These are phyloP conservation scores for Paramecium bursaria DNA, from an alignment of 73 alveolate genomes.

Conservation along the genomic window DNA sequence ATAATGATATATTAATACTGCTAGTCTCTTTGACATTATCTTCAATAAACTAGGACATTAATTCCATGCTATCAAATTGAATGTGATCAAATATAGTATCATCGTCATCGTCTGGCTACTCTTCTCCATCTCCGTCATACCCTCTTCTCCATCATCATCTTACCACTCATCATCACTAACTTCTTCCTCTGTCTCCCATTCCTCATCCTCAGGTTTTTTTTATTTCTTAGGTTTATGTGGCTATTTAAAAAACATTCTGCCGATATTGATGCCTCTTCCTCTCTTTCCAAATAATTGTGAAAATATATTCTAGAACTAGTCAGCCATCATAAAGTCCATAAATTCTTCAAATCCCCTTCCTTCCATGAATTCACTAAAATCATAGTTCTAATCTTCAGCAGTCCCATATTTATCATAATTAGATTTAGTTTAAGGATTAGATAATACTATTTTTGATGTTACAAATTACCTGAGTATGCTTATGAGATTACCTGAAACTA, in stretches of 20 bases:
- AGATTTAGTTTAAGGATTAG: slow-evolving; percentile 5
- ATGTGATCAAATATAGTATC: not conserved
- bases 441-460: not conserved
- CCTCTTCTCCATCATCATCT: slow-evolving; percentile 45
- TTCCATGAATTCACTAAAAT: slow-evolving; percentile 1
- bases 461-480: slow-evolving; percentile 67
- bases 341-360: slow-evolving; percentile 11
- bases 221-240: not conserved
- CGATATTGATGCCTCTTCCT: slow-evolving; percentile 24
- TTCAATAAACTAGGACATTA: slow-evolving; percentile 47
- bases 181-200: slow-evolving; percentile 64
- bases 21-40: slow-evolving; percentile 27
- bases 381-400: slow-evolving; percentile 4
- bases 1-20: not conserved
- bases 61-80: not conserved
- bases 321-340: slow-evolving; percentile 55
- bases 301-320: slow-evolving; percentile 6
- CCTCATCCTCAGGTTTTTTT: slow-evolving; percentile 42
- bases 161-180: slow-evolving; percentile 39
- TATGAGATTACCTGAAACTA: slow-evolving; percentile 74
- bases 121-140: not conserved
- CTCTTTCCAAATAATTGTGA: not conserved
- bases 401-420: slow-evolving; percentile 60
- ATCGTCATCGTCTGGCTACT: not conserved
- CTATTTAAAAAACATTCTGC: slow-evolving; percentile 29